Evolutionary conservation across 345 rosid species (phyloP).

Genomic region (Litchi chinensis): DNA sequence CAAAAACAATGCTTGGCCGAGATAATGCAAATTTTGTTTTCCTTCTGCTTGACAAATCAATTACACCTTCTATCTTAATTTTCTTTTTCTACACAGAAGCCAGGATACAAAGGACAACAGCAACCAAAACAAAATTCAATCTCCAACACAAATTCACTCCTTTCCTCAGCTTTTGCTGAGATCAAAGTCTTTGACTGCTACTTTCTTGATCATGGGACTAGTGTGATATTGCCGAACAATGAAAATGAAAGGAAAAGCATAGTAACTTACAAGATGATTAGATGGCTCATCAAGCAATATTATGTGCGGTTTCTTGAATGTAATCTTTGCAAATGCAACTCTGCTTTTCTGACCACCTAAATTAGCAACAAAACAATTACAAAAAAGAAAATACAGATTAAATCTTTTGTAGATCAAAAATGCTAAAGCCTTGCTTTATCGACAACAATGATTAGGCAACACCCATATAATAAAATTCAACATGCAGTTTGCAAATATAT

Average conservation of each 20-base stretch:
- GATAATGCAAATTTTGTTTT: no score
- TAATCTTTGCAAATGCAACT: slow-evolving; percentile 98
- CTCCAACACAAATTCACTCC: no score
- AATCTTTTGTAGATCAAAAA: background rate
- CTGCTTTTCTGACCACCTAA: slow-evolving; percentile 99
- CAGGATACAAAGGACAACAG: no score
- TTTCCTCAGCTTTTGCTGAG: background rate
- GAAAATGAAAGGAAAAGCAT: slow-evolving; percentile 3
- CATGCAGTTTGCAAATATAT: background rate
- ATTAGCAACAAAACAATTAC: slow-evolving; percentile 21
- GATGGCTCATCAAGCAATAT: slow-evolving; percentile 98
- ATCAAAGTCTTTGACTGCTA: background rate
- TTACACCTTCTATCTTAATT: no score
- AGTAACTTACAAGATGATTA: slow-evolving; percentile 93
- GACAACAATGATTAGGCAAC: background rate
- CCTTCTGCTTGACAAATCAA: no score
- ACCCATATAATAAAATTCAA: background rate
- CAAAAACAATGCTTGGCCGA: no score
- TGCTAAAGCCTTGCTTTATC: background rate
- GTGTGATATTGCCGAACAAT: background rate
- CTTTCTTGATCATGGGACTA: background rate
- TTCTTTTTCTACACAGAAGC: background rate
- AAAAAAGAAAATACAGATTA: background rate
- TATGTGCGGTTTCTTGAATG: slow-evolving; percentile 98
- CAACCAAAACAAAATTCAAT: no score